Evolutionary conservation across 306 rosid genomes (phyloP), one percentile per base, ranked within the genome.

Genomic region (Lathyrus oleraceus): DNA sequence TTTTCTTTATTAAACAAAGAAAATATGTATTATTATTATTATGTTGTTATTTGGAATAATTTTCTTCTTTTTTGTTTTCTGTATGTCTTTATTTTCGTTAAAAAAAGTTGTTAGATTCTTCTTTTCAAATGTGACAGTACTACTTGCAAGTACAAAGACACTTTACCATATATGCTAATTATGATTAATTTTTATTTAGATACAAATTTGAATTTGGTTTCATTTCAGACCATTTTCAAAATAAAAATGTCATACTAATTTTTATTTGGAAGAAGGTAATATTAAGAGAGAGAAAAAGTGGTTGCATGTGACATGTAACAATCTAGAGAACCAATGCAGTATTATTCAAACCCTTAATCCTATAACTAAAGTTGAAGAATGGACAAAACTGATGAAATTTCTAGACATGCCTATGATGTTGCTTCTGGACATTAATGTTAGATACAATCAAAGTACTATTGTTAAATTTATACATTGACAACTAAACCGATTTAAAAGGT

Each of bases 91-190:
- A 11, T 57, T 78, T 72, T 69, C 12, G 64, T 45, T 42, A 35
- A 16, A 54, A 25, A 68, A 79, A 63, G 79, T 79, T 63, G 76
- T 62, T 74, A 63, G 79, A 74, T 74, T 45, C 76, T 69, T 79
- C 69, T 56, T 79, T 79, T 69, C 69, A 36, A 79, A 38, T 61
- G 69, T 62, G 67, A 25, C 19, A 62, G 76, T 61, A 68, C 73
- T 54, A 32, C 76, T 74, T 69, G 69, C 69, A 74, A 79, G 83
- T 69, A 79, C 76, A 79, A 30, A 62, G 76, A 79, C 72, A 44
- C 76, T 9, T 79, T 54, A 73, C 76, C 83, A 61, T 16, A 32
- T 5, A 30, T 30, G 8, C 7, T 30, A 32, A 32, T 32, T 6
- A 32, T 32, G 9, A 32, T 32, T 6, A 32, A 6, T 6, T 7